Percentiles rank a stretch among this genome's conserved stretches.
These are phyloP conservation scores for Ophiobolus disseminans DNA, from an alignment of 2,329 filamentous ascomycete genomes.

Conservation along the genomic window DNA sequence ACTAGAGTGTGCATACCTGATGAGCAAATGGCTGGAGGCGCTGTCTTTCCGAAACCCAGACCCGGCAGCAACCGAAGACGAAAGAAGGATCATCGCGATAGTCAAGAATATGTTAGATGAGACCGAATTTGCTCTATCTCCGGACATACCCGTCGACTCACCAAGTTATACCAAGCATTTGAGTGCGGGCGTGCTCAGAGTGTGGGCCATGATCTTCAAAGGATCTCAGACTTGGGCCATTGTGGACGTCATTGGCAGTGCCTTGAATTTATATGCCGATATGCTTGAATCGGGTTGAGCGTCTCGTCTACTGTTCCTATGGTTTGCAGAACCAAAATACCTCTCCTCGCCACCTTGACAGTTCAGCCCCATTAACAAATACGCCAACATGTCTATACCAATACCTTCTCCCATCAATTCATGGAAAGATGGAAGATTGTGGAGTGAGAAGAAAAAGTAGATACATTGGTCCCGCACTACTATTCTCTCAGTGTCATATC, in stretches of 20 bases:
- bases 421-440: too few species aligned
- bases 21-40: constrained; percentile 52
- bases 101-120: constrained; percentile 54
- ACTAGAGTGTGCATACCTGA: constrained; percentile 50
- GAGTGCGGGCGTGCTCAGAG: constrained; percentile 50
- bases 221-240: constrained; percentile 55
- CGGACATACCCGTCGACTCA: constrained; percentile 38
- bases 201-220: constrained; percentile 53
- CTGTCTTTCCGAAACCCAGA: constrained; percentile 41
- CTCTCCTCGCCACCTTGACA: too few species aligned
- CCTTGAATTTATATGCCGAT: constrained; percentile 52
- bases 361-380: too few species aligned
- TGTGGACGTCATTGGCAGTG: constrained; percentile 51
- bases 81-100: constrained; percentile 46
- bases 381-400: too few species aligned
- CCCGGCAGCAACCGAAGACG: constrained; percentile 48
- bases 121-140: constrained; percentile 44
- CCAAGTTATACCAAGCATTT: constrained; percentile 45
- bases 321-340: too few species aligned
- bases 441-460: too few species aligned
- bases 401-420: too few species aligned
- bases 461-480: too few species aligned
- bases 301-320: too few species aligned
- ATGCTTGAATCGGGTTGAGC: constrained; percentile 47
- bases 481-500: constrained; percentile 43